Conservation (phyloP, 2,329 filamentous ascomycete genomes). For the Fusarium lateritium region DNA sequence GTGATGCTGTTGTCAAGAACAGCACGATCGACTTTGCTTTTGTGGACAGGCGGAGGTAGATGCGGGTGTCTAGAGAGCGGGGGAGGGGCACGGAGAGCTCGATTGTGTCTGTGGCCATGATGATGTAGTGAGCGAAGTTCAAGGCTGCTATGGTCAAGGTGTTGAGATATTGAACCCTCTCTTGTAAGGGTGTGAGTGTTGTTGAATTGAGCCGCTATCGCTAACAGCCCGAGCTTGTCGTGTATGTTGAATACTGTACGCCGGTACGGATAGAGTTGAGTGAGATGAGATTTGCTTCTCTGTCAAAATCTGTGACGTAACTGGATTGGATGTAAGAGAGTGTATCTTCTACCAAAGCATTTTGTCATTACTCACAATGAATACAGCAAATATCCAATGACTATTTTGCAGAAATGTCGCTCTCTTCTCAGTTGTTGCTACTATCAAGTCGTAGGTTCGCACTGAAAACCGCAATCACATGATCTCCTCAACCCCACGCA, state of each 20-base stretch:
- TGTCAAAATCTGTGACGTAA: constrained; percentile 15
- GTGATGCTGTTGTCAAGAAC: constrained; percentile 72
- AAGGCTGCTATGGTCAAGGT: no score
- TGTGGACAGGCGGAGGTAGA: constrained; percentile 72
- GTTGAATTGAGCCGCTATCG: neutral
- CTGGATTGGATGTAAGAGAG: neutral
- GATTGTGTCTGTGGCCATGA: constrained; percentile 47
- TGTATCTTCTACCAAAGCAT: neutral
- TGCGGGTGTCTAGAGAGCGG: constrained; percentile 70
- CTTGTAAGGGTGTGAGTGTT: neutral
- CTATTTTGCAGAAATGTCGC: neutral
- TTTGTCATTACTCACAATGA: neutral
- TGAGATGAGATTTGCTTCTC: constrained; percentile 3
- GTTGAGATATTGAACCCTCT: neutral
- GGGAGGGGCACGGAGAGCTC: constrained; percentile 74
- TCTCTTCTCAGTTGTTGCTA: neutral
- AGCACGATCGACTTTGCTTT: constrained; percentile 71
- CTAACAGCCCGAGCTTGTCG: neutral
- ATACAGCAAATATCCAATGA: neutral
- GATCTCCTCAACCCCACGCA: constrained; percentile 39
- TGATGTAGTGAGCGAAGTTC: neutral
- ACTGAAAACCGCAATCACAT: constrained; percentile 37
- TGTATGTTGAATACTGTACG: constrained; percentile 7
- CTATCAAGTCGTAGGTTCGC: neutral
- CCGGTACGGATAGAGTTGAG: neutral